Conservation (phyloP, 768 basidiomycete genomes). For the Serendipita sp. region DNA sequence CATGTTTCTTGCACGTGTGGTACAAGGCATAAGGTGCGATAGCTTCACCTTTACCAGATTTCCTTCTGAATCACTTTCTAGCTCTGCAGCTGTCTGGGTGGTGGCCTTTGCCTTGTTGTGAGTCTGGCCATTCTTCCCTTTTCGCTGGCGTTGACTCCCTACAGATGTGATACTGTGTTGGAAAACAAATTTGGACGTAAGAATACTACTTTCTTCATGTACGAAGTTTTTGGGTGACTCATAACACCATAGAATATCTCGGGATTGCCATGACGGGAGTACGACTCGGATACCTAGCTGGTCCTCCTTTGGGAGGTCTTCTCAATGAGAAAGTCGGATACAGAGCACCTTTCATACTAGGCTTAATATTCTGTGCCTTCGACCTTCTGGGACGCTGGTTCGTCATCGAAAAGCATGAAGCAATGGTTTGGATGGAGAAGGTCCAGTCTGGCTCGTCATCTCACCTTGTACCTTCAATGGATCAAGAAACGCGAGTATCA, state of each 20-base stretch:
- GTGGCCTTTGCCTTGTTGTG: slow-evolving; percentile 45
- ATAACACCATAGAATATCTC: slow-evolving; percentile 29
- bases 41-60: neutral
- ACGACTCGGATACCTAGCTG: slow-evolving; percentile 26
- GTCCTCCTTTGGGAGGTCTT: slow-evolving; percentile 24
- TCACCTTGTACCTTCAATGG: too few relatives aligned
- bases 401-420: slow-evolving; percentile 38
- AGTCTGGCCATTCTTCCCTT: slow-evolving; percentile 9
- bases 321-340: slow-evolving; percentile 40
- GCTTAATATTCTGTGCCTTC: slow-evolving; percentile 27
- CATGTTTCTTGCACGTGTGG: slow-evolving; percentile 38
- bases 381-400: slow-evolving; percentile 40
- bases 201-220: slow-evolving; percentile 9
- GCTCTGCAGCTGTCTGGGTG: slow-evolving; percentile 45
- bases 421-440: slow-evolving; percentile 25
- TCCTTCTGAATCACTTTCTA: neutral
- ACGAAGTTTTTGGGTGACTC: neutral
- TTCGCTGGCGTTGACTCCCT: neutral
- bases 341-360: slow-evolving; percentile 42
- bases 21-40: slow-evolving; percentile 39
- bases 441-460: too few relatives aligned
- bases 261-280: slow-evolving; percentile 44
- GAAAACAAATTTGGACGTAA: slow-evolving; percentile 32
- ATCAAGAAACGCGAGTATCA: too few relatives aligned
- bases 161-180: slow-evolving; percentile 40